Base-by-base conservation (phyloP, 2,329 filamentous ascomycete genomes). In the Epichloe amarillans region DNA sequence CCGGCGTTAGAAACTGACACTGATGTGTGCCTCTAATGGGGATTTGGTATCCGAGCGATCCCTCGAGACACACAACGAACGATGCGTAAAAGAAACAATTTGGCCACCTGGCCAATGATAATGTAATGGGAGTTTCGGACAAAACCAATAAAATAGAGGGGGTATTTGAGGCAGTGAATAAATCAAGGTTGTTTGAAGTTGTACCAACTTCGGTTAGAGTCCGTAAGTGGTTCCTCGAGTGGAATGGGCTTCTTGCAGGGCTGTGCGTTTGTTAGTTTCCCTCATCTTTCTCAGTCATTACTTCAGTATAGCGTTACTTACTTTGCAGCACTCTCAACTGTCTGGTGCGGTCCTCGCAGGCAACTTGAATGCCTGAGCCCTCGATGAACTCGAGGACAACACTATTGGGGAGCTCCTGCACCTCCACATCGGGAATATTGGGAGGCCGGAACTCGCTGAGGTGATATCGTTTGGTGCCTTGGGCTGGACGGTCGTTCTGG, bases 371-470 rank as follows among this genome's bases (percentile, higher is more conserved):
- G 45, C 72, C 72, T n/a, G 76, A 79, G 3, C 80, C 77, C 47
- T 79, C 77, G 17, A 81, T 58, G 54, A 84, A 76, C 57, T 82
- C 77, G 44, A 83, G 66, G 7, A 79, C 72, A 4, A 83, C 78
- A 61, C 89, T 96, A 69, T 96, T 88, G 2, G 91, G 89, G 49
- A 98, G 74, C 70, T 98, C 93, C 69, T 96, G 86, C 57, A 88
- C 75, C 63, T 97, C 93, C 53, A 94, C 83, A 64, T 97, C 91
- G 0, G 93, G 93, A 15, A 86, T 75, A 58, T 84, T 88, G 0
- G 90, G 90, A 40, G 72, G 69, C 56, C 80, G 79, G 72, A 97
- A 94, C 54, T 96, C 88, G 57, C 80, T 83, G 52, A 98, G 75
- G 62, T 95, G 87, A 65, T 88, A 97, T 53, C 84, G 82, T 69